Conservation (phyloP, 306 rosid genomes). For the Gastrolobium villosum region DNA sequence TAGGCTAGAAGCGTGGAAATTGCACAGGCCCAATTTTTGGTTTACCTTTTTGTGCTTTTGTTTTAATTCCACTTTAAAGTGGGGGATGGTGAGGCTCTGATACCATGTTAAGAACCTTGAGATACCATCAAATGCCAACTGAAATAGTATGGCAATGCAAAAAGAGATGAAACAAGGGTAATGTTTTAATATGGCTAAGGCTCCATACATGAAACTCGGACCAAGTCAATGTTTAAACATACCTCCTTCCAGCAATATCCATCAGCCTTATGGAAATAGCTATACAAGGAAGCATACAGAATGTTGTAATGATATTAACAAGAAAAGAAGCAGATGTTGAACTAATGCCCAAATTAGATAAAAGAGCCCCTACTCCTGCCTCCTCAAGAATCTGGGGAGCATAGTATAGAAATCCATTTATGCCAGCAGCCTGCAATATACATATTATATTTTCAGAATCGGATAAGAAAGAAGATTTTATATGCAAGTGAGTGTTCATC, state of each 20-base stretch:
- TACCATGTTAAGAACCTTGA: no score
- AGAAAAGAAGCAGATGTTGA: slow-evolving; percentile 68
- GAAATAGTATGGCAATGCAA: slow-evolving; percentile 20
- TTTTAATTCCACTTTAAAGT: no score
- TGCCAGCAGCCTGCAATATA: slow-evolving; percentile 71
- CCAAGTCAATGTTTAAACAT: slow-evolving; percentile 32
- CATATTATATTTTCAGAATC: slow-evolving; percentile 28
- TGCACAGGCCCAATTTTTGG: no score
- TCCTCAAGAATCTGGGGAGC: slow-evolving; percentile 77
- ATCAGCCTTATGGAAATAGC: slow-evolving; percentile 69
- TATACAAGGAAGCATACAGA: slow-evolving; percentile 86
- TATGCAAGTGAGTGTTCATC: slow-evolving; percentile 25
- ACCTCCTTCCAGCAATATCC: slow-evolving; percentile 87
- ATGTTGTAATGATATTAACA: slow-evolving; percentile 60
- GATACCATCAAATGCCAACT: neutral
- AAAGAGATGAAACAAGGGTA: neutral
- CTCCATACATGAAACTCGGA: slow-evolving; percentile 3
- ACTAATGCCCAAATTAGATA: slow-evolving; percentile 65
- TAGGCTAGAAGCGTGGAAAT: no score
- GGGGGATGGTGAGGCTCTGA: no score
- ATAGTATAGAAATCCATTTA: slow-evolving; percentile 78
- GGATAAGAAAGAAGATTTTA: slow-evolving; percentile 18
- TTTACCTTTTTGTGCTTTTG: no score
- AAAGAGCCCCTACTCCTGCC: slow-evolving; percentile 64
- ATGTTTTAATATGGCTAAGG: slow-evolving; percentile 2